These are phyloP conservation scores for Hygrophoropsis aurantiaca DNA, from an alignment of 768 basidiomycete genomes.

Conservation along the genomic window DNA sequence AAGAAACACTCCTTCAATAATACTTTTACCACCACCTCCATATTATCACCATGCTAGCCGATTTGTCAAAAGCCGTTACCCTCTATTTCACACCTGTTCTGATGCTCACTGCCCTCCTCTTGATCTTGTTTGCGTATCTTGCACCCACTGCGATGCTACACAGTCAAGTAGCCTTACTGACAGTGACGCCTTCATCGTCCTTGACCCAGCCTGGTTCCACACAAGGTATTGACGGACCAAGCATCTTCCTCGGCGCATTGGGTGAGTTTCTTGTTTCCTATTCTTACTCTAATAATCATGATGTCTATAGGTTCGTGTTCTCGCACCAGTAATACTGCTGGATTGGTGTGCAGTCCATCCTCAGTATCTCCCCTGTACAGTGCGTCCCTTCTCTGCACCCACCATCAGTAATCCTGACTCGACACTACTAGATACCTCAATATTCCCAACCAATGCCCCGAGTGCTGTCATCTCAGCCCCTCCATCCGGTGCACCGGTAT, in stretches of 20 bases:
- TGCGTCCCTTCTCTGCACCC: constrained; percentile 30
- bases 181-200: constrained; percentile 55
- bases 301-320: constrained; percentile 62
- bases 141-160: constrained; percentile 63
- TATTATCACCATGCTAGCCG: constrained; percentile 71
- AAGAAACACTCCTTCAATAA: constrained; percentile 4
- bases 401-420: neutral
- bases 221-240: constrained; percentile 60
- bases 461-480: constrained; percentile 58
- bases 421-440: constrained; percentile 54
- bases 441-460: constrained; percentile 57
- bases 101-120: constrained; percentile 62
- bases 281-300: constrained; percentile 5
- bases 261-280: constrained; percentile 40
- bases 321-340: constrained; percentile 45
- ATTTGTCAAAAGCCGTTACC: constrained; percentile 65
- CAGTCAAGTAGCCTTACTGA: constrained; percentile 61
- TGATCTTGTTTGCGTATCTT: constrained; percentile 67
- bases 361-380: constrained; percentile 62
- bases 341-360: constrained; percentile 55
- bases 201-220: constrained; percentile 35
- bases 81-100: constrained; percentile 69
- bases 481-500: constrained; percentile 56
- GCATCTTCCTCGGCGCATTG: constrained; percentile 62
- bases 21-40: too few species aligned